Base-by-base conservation (phyloP, 306 rosid species). In the Biancaea sappan region DNA sequence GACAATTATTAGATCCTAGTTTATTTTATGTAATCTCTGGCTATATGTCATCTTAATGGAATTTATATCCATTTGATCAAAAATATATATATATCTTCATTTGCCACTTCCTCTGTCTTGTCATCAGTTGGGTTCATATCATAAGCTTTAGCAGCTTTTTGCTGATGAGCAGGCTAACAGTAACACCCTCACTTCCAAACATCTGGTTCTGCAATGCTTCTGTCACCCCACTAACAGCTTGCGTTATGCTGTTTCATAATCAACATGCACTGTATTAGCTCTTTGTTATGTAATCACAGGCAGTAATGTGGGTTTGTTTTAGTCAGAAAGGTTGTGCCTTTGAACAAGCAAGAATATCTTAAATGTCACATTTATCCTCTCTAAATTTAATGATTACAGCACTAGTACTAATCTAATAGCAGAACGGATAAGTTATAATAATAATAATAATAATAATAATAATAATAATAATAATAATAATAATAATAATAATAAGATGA, bases 121-220 rank as follows among this genome's bases (percentile, higher is more conserved):
- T n/a, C n/a, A n/a, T n/a, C n/a, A n/a, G n/a, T n/a, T n/a, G n/a
- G n/a, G n/a, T n/a, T n/a, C n/a, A n/a, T n/a, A n/a, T 90, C 97
- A 94, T 94, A 24, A 90, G 92, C 83, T 88, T 88, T 81, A 92
- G 83, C 56, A 94, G 86, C 73, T 88, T 92, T 73, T 96, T 83
- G 79, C 99, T 87, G 71, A 94, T 85, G 37, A 92, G 85, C 15
- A 94, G 84, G 85, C 96, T 86, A 32, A 86, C 58, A 41, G 93
- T 86, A 32, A 86, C 58, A 41, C 97, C 97, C 64, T 92, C 78
- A 14, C 73, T 84, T 53, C 86, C 97, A 80, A 91, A 94, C 96
- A 92, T 88, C 82, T 92, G 89, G 80, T 88, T 88, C 81, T 92
- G 78, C 77, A 90, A 80, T 8, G 84, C 79, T 82, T 88, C 97